A percentile compares a stretch with the other conserved stretches of the same genome.
These are phyloP conservation scores for Talaromyces liani DNA, from an alignment of 495 filamentous ascomycete species.

Conservation along the genomic window DNA sequence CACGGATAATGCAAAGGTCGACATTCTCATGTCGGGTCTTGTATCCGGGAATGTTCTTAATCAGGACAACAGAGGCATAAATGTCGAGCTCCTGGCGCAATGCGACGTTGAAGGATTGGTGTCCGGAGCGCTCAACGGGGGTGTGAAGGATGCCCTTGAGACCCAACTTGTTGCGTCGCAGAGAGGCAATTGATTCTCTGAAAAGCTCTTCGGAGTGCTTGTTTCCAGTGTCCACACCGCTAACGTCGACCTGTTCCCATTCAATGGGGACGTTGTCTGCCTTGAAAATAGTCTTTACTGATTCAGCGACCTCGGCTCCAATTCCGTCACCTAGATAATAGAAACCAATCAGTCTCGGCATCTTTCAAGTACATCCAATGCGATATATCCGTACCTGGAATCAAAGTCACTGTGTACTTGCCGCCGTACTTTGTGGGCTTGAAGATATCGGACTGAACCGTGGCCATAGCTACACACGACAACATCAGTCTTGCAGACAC, in stretches of 20 bases:
- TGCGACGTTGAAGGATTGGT: slow-evolving; percentile 99
- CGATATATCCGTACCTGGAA: slow-evolving; percentile 58
- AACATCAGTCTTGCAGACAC: not conserved
- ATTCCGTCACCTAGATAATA: slow-evolving; percentile 74
- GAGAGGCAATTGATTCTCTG: slow-evolving; percentile 85
- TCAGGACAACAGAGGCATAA: slow-evolving; percentile 93
- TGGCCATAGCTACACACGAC: slow-evolving; percentile 50
- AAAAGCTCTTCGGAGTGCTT: slow-evolving; percentile 92
- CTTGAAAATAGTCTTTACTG: slow-evolving; percentile 98
- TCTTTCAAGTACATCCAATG: not conserved
- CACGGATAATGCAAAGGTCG: slow-evolving; percentile 97
- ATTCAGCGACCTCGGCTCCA: slow-evolving; percentile 94
- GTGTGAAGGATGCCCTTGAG: slow-evolving; percentile 96
- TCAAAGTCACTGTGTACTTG: slow-evolving; percentile 98
- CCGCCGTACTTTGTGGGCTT: slow-evolving; percentile 98
- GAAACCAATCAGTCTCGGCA: slow-evolving; percentile 1
- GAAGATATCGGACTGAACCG: slow-evolving; percentile 82
- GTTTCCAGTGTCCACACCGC: slow-evolving; percentile 78
- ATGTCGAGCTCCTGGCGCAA: slow-evolving; percentile 98
- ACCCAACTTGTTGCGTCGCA: slow-evolving; percentile 96
- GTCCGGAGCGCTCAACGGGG: slow-evolving; percentile 90
- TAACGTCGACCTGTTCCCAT: slow-evolving; percentile 98
- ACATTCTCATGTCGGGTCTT: slow-evolving; percentile 92
- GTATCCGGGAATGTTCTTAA: slow-evolving; percentile 99
- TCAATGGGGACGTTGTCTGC: slow-evolving; percentile 97